These are phyloP conservation scores for Pythium brachiatum DNA, from an alignment of 352 stramenopile genomes.

Conservation along the genomic window DNA sequence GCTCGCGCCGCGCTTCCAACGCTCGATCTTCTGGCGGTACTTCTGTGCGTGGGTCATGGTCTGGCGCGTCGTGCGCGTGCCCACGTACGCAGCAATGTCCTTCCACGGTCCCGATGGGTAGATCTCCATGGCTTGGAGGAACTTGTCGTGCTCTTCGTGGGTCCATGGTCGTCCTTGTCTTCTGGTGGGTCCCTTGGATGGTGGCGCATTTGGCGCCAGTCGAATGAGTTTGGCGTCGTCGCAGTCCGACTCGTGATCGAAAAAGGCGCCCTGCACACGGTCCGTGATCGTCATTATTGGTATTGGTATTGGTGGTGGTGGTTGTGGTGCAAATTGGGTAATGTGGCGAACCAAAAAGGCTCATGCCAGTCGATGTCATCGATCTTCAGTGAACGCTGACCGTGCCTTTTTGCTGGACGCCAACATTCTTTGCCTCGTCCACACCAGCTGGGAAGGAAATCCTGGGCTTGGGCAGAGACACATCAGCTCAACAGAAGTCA, in stretches of 20 bases:
- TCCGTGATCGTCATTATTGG: too few species aligned
- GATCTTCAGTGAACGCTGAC: too few species aligned
- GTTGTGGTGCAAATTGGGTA: background rate
- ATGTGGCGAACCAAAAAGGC: too few species aligned
- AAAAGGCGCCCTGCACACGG: constrained; percentile 6
- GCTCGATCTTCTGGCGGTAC: constrained; percentile 78
- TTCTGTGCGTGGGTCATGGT: too few species aligned
- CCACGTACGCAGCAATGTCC: constrained; percentile 50
- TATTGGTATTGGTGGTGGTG: too few species aligned
- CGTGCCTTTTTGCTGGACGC: too few species aligned
- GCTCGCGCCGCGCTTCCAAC: constrained; percentile 16
- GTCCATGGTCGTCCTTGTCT: constrained; percentile 10
- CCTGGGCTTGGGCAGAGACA: too few species aligned
- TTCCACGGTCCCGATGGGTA: constrained; percentile 67
- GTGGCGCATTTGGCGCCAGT: constrained; percentile 7
- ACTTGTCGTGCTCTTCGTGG: constrained; percentile 46
- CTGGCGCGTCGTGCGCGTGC: constrained; percentile 76
- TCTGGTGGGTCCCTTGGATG: constrained; percentile 5
- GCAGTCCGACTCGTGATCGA: constrained; percentile 6
- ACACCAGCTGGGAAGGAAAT: too few species aligned
- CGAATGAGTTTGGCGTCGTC: constrained; percentile 6
- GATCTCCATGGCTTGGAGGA: constrained; percentile 55
- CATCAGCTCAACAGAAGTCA: too few species aligned
- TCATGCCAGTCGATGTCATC: too few species aligned
- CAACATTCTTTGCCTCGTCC: too few species aligned